These are phyloP conservation scores for Lepidium didymum DNA, from an alignment of 345 rosid species.

Conservation along the genomic window DNA sequence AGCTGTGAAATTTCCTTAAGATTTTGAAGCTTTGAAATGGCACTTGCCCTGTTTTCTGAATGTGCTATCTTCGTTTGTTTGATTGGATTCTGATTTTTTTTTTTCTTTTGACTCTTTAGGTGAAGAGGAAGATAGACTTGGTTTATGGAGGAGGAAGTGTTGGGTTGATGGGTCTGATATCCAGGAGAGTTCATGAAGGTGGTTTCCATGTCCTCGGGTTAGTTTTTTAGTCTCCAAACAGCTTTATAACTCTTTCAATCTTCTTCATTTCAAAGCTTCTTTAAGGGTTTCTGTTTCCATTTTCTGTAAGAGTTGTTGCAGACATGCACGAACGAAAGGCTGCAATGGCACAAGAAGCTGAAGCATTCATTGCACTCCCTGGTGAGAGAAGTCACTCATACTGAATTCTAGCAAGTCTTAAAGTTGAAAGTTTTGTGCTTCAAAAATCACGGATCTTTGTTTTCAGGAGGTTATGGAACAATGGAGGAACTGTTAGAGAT, in stretches of 20 bases:
- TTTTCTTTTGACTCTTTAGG: constrained; percentile 14
- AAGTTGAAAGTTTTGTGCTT: neutral
- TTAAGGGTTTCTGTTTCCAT: neutral
- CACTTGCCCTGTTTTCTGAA: constrained; percentile 5
- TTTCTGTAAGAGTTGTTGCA: constrained; percentile 46
- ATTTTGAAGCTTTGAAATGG: neutral
- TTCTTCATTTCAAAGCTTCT: constrained; percentile 1
- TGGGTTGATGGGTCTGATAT: constrained; percentile 93
- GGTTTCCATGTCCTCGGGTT: constrained; percentile 95
- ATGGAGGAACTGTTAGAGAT: constrained; percentile 96
- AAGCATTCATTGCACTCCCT: constrained; percentile 93
- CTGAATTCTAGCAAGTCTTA: neutral
- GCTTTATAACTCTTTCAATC: neutral
- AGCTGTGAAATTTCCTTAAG: neutral
- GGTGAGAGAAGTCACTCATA: constrained; percentile 49
- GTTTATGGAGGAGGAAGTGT: constrained; percentile 98
- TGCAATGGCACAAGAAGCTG: constrained; percentile 94
- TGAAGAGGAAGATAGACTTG: constrained; percentile 76
- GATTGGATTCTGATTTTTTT: neutral
- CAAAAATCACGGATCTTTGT: neutral
- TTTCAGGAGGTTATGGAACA: constrained; percentile 89
- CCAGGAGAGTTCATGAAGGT: constrained; percentile 73
- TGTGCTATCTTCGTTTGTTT: neutral
- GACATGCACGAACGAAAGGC: constrained; percentile 99
- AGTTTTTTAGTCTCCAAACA: constrained; percentile 13